Base-by-base conservation (phyloP, 441 rosid genomes). In the Aleurites moluccanus region DNA sequence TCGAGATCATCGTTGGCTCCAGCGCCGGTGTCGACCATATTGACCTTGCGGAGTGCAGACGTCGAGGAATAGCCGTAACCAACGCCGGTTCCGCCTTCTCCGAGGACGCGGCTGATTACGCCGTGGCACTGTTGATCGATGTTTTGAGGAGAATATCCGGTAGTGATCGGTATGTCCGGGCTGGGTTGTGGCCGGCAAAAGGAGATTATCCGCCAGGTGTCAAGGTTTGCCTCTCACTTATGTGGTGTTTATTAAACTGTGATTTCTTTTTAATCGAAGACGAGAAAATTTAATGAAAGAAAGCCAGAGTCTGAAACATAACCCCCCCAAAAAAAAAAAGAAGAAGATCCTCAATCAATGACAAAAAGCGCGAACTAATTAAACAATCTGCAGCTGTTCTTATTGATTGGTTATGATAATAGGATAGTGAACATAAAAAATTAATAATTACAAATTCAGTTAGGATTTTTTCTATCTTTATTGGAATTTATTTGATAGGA, bases 81-180 rank as follows among this genome's bases (percentile, higher is more conserved):
- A 84, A 74, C 45, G 83, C 86, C 23, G 73, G 88, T 35, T 1
- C 60, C 15, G 86, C 87, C 49, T 89, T 83, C 79, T 78, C 81
- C 1, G 86, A 84, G 75, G 88, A 87, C 23, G 84, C n/a, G 10
- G 90, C 90, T 2, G 92, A 88, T 77, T 85, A 63, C 49, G 90
- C 86, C 0, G 67, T 88, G 42, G 86, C 72, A 28, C 62, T 88
- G 73, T 69, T 87, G 74, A 65, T 87, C 25, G 87, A 83, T 69
- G 88, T 87, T 42, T 65, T 85, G 55, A 67, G 89, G 79, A 77
- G 83, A 42, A 42, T 86, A 0, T 83, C 90, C 23, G 83, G 84
- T 0, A 74, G 77, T 15, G 77, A 85, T 45, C 83, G 88, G 60
- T 84, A 64, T 75, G 80, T 82, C 44, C 86, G 87, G 40, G 70